Conservation (phyloP, 371 early-diverging fungal genomes). For the Rhizopus arrhizus region DNA sequence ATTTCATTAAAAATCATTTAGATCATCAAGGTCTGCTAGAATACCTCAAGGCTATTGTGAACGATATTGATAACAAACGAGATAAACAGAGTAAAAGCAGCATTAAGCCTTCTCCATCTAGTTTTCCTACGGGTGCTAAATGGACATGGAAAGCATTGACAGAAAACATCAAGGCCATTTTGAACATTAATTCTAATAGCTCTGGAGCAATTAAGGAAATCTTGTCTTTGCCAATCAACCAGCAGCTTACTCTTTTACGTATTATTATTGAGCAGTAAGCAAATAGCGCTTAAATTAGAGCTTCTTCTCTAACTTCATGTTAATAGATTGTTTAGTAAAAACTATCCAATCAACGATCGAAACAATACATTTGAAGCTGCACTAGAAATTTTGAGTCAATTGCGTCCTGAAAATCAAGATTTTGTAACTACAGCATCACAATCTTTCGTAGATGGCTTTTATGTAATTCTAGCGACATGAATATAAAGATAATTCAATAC, state of each 20-base stretch:
- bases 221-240: conserved; percentile 28
- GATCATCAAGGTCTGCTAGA: background rate
- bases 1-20: background rate
- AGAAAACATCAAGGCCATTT: conserved; percentile 31
- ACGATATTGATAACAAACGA: background rate
- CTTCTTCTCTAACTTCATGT: background rate
- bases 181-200: conserved; percentile 29
- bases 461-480: conserved; percentile 26
- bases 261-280: conserved; percentile 41
- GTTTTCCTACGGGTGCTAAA: conserved; percentile 24
- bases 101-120: conserved; percentile 15
- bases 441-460: conserved; percentile 31
- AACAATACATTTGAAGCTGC: conserved; percentile 48
- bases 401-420: conserved; percentile 39
- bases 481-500: background rate
- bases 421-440: conserved; percentile 28
- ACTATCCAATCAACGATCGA: conserved; percentile 45
- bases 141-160: conserved; percentile 41
- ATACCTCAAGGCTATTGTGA: background rate
- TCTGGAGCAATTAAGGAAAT: conserved; percentile 39
- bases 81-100: background rate
- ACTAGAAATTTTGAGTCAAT: conserved; percentile 39
- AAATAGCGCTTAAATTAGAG: background rate
- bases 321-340: conserved; percentile 36
- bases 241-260: conserved; percentile 29